Evolutionary conservation across 345 rosid species (phyloP).

Genomic region (Draba incana): DNA sequence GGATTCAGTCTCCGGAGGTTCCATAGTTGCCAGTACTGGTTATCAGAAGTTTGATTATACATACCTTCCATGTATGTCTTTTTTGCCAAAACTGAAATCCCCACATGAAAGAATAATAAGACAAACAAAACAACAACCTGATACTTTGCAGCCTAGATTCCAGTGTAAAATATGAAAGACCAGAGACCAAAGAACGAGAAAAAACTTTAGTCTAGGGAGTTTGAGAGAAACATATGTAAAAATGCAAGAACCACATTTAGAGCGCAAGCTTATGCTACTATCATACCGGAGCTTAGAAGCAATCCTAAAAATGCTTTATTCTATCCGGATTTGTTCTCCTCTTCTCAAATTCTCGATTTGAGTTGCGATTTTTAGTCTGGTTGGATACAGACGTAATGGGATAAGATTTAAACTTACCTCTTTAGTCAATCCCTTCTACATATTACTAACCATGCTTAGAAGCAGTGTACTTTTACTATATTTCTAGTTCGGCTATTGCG

Average conservation of each 20-base stretch:
- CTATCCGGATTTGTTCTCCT: neutral
- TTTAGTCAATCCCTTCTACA: slow-evolving; percentile 18
- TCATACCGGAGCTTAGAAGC: slow-evolving; percentile 4
- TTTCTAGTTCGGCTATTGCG: slow-evolving; percentile 12
- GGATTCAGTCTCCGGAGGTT: slow-evolving; percentile 79
- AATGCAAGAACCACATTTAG: slow-evolving; percentile 18
- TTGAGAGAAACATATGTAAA: slow-evolving; percentile 26
- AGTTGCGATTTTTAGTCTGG: slow-evolving; percentile 19
- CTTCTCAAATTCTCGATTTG: slow-evolving; percentile 13
- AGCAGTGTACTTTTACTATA: slow-evolving; percentile 2
- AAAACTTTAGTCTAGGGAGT: slow-evolving; percentile 13
- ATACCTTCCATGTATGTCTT: slow-evolving; percentile 75
- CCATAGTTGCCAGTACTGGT: slow-evolving; percentile 87
- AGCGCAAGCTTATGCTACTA: slow-evolving; percentile 19
- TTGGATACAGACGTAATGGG: slow-evolving; percentile 10
- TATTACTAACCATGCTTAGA: slow-evolving; percentile 17
- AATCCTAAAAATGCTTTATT: neutral
- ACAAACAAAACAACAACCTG: slow-evolving; percentile 9
- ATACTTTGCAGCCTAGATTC: slow-evolving; percentile 28
- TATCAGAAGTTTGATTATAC: slow-evolving; percentile 83
- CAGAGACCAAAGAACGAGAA: neutral
- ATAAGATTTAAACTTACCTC: slow-evolving; percentile 18
- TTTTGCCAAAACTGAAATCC: slow-evolving; percentile 75
- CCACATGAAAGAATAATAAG: slow-evolving; percentile 29
- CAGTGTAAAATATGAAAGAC: slow-evolving; percentile 26